phyloP scores from a whole-genome alignment of 148 eudicot species.

The Diospyros kaki region DNA sequence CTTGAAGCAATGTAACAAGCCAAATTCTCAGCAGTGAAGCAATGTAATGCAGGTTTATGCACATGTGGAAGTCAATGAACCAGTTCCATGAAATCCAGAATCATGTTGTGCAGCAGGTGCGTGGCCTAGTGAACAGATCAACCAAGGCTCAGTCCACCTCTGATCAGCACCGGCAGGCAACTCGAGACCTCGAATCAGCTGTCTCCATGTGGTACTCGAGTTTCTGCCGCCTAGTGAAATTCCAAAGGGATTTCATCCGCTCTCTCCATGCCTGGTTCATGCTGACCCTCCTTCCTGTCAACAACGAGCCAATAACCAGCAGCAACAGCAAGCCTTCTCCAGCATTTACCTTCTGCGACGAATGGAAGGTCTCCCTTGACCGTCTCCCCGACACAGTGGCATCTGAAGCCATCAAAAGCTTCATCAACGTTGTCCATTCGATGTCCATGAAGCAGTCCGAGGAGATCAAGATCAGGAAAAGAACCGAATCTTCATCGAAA shows the following conservation, averaged over 20 bases:
- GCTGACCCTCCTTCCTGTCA: slow-evolving; percentile 61
- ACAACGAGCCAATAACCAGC: slow-evolving; percentile 30
- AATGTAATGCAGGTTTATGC: slow-evolving; percentile 72
- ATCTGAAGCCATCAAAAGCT: slow-evolving; percentile 94
- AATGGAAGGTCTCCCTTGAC: slow-evolving; percentile 92
- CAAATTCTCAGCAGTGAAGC: not conserved
- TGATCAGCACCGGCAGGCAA: slow-evolving; percentile 92
- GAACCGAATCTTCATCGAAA: slow-evolving; percentile 69
- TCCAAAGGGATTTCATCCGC: slow-evolving; percentile 71
- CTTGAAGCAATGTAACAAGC: not conserved
- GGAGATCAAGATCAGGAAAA: slow-evolving; percentile 71
- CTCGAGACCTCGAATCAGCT: slow-evolving; percentile 88
- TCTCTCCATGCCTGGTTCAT: slow-evolving; percentile 98
- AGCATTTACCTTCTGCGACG: slow-evolving; percentile 60
- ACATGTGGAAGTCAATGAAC: slow-evolving; percentile 97
- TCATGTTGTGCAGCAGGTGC: slow-evolving; percentile 94
- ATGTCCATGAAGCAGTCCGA: slow-evolving; percentile 70
- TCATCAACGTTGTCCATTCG: slow-evolving; percentile 75
- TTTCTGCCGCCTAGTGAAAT: slow-evolving; percentile 78
- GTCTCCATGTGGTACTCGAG: slow-evolving; percentile 95
- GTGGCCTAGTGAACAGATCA: slow-evolving; percentile 65
- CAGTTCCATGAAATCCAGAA: slow-evolving; percentile 87
- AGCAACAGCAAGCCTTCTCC: slow-evolving; percentile 36
- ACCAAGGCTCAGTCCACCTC: slow-evolving; percentile 69
- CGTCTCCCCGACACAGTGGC: slow-evolving; percentile 89